phyloP scores from a whole-genome alignment of 2,329 filamentous ascomycete genomes.

The Cordyceps cicadae region DNA sequence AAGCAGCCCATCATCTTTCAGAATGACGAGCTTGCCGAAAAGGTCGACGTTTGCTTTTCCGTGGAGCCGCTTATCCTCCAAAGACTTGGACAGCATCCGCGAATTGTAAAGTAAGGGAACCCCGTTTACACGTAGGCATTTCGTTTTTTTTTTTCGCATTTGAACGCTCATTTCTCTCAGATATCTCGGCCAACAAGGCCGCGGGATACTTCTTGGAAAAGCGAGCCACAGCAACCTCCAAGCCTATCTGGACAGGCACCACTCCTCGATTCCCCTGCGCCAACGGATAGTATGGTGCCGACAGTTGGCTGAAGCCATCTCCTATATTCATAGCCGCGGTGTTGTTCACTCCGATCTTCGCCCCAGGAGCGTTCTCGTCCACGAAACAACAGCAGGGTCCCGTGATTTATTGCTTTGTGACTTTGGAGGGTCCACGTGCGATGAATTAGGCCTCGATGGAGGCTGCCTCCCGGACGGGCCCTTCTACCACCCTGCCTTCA shows the following conservation, averaged over 20 bases:
- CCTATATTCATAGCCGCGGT: slow-evolving; percentile 21
- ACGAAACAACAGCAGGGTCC: slow-evolving; percentile 17
- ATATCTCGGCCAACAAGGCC: slow-evolving; percentile 1
- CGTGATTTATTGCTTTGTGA: slow-evolving; percentile 25
- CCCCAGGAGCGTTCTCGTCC: slow-evolving; percentile 24
- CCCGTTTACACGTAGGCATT: no score
- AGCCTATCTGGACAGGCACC: slow-evolving; percentile 8
- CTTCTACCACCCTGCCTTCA: slow-evolving; percentile 15
- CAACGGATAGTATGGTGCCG: slow-evolving; percentile 19
- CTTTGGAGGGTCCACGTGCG: slow-evolving; percentile 25
- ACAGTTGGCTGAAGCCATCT: slow-evolving; percentile 22
- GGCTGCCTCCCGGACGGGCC: slow-evolving; percentile 20
- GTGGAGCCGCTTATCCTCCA: neutral
- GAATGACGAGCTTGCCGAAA: neutral
- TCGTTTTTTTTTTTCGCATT: neutral
- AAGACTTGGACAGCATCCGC: slow-evolving; percentile 1
- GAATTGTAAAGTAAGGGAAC: neutral
- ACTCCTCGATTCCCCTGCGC: slow-evolving; percentile 4
- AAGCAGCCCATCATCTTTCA: neutral
- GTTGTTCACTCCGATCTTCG: slow-evolving; percentile 27
- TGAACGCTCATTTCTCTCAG: neutral
- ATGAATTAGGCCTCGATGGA: slow-evolving; percentile 21
- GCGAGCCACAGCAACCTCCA: slow-evolving; percentile 15
- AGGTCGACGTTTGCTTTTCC: slow-evolving; percentile 1
- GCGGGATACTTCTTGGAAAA: neutral